Conservation (phyloP, 2,329 filamentous ascomycete genomes). For the Aschersonia sp. region DNA sequence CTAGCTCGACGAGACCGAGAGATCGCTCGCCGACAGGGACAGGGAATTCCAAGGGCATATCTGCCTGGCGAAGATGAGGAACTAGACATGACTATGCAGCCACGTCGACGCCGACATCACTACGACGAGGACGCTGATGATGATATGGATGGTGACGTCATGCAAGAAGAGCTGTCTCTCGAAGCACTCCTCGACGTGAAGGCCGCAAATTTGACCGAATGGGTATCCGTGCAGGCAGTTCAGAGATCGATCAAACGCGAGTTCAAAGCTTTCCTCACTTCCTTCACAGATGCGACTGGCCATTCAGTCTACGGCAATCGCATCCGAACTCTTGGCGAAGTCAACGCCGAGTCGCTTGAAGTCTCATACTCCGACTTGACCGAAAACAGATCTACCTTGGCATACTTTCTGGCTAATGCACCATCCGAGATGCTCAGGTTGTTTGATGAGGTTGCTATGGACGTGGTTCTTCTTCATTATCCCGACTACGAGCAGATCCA, state of each 20-base stretch:
- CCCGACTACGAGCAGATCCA: slow-evolving; percentile 97
- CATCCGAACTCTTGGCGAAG: slow-evolving; percentile 87
- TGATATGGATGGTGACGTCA: slow-evolving; percentile 81
- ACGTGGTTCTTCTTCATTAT: slow-evolving; percentile 89
- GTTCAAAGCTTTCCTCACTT: slow-evolving; percentile 94
- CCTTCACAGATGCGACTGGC: slow-evolving; percentile 81
- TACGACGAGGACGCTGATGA: slow-evolving; percentile 95
- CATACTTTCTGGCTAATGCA: slow-evolving; percentile 91
- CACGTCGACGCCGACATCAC: slow-evolving; percentile 68
- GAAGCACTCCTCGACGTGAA: slow-evolving; percentile 90
- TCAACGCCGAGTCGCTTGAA: slow-evolving; percentile 92
- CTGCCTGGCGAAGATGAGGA: slow-evolving; percentile 74
- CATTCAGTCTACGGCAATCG: slow-evolving; percentile 89
- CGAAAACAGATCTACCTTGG: slow-evolving; percentile 80
- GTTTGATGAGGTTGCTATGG: slow-evolving; percentile 93
- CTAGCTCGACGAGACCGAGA: slow-evolving; percentile 63
- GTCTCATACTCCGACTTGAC: slow-evolving; percentile 91
- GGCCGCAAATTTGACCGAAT: slow-evolving; percentile 82
- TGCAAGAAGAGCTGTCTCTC: slow-evolving; percentile 88
- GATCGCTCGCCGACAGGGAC: slow-evolving; percentile 47
- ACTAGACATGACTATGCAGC: slow-evolving; percentile 73
- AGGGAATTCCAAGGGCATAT: slow-evolving; percentile 58
- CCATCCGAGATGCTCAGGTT: slow-evolving; percentile 91
- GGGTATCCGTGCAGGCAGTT: slow-evolving; percentile 81
- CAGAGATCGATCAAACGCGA: slow-evolving; percentile 89